Percentiles rank a stretch among this genome's conserved stretches.
phyloP scores from a whole-genome alignment of 2,329 filamentous ascomycete species.

The Cylindrodendrum hubeiense region DNA sequence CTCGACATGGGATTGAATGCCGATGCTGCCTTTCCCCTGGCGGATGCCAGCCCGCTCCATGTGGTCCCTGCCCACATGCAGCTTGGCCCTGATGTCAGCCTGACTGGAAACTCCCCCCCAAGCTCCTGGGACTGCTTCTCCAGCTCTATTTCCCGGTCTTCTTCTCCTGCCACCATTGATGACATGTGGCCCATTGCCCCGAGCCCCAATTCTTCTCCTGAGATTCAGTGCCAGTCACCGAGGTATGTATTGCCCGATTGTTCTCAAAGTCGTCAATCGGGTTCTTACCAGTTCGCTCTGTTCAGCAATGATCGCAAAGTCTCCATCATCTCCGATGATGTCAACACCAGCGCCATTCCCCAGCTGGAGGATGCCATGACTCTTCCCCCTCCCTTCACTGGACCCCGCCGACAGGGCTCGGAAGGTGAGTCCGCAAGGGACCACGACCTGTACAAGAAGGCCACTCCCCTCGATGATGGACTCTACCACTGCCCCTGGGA shows the following conservation, averaged over 20 bases:
- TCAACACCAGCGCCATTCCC: constrained; percentile 37
- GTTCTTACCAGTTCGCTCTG: constrained; percentile 39
- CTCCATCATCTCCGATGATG: constrained; percentile 46
- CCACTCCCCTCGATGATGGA: constrained; percentile 75
- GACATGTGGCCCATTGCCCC: constrained; percentile 58
- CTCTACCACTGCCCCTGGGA: constrained; percentile 95
- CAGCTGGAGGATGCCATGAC: constrained; percentile 47
- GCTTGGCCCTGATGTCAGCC: constrained; percentile 63
- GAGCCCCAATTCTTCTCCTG: constrained; percentile 61
- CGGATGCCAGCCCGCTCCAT: constrained; percentile 61
- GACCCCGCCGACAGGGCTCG: constrained; percentile 60
- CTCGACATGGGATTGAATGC: constrained; percentile 59
- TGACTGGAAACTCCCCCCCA: constrained; percentile 63
- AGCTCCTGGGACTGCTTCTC: constrained; percentile 66
- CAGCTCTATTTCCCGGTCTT: constrained; percentile 64
- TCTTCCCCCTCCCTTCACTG: constrained; percentile 54
- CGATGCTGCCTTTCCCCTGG: constrained; percentile 57
- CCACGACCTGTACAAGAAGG: constrained; percentile 79
- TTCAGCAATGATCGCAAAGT: constrained; percentile 49
- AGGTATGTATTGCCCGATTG: constrained; percentile 59
- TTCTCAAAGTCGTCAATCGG: constrained; percentile 14
- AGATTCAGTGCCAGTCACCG: constrained; percentile 63
- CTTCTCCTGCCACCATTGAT: constrained; percentile 63
- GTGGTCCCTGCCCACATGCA: constrained; percentile 69
- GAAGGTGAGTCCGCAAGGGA: constrained; percentile 72